Conservation (phyloP, 345 rosid genomes). For the Eucalyptus sp. region DNA sequence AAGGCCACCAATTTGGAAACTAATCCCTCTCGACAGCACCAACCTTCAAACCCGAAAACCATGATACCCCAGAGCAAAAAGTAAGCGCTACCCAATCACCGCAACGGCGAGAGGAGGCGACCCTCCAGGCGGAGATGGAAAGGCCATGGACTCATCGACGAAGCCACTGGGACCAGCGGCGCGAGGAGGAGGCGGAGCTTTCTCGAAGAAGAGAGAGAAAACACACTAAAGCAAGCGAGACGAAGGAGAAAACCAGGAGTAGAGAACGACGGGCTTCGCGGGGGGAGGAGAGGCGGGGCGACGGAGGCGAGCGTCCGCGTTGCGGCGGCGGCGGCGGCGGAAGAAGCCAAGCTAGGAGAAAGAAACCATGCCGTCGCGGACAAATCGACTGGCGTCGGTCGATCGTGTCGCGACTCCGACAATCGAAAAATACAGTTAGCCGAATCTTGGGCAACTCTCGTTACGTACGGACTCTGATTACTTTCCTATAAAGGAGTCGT, state of each 20-base stretch:
- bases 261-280: neutral
- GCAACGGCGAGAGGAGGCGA: neutral
- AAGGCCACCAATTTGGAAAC: conserved; percentile 77
- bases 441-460: neutral
- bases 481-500: neutral
- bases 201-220: neutral
- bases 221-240: neutral
- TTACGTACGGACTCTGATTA: neutral
- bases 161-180: conserved; percentile 94
- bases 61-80: neutral
- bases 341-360: neutral
- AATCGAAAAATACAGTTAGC: neutral
- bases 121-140: neutral
- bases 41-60: neutral
- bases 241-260: neutral
- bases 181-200: conserved; percentile 39
- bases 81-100: neutral
- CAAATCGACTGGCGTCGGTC: neutral
- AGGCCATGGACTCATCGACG: conserved; percentile 38
- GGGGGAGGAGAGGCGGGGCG: neutral
- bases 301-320: neutral
- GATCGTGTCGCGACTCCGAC: neutral
- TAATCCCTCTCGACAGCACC: neutral
- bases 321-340: neutral
- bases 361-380: neutral